phyloP scores from a whole-genome alignment of 1,139 yeast species.

The Yueomyces sp. region DNA sequence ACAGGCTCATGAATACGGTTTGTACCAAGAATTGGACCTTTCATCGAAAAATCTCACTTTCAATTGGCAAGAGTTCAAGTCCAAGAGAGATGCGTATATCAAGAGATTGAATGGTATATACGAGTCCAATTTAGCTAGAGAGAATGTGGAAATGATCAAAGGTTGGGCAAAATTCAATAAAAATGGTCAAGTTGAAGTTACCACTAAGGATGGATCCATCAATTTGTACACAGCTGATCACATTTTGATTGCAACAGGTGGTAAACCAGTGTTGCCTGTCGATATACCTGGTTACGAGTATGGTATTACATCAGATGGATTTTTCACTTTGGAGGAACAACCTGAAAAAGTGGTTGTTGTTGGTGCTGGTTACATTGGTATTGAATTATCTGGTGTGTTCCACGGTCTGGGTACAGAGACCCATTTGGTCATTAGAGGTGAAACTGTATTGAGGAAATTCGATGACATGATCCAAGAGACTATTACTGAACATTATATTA shows the following conservation, averaged over 20 bases:
- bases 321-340: conserved; percentile 65
- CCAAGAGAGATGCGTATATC: conserved; percentile 85
- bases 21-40: conserved; percentile 42
- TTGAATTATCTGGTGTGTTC: conserved; percentile 91
- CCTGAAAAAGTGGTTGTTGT: conserved; percentile 90
- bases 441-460: conserved; percentile 75
- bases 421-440: conserved; percentile 80
- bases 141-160: conserved; percentile 74
- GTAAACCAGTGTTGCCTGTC: conserved; percentile 59
- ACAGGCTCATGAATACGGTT: conserved; percentile 75
- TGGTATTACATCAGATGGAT: conserved; percentile 87
- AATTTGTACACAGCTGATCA: conserved; percentile 67
- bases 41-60: conserved; percentile 38
- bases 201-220: conserved; percentile 41
- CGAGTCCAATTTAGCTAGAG: conserved; percentile 72
- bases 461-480: conserved; percentile 72
- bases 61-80: conserved; percentile 71
- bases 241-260: conserved; percentile 87
- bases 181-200: conserved; percentile 70
- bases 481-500: conserved; percentile 64
- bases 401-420: conserved; percentile 80
- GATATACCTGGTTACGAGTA: conserved; percentile 66
- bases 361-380: conserved; percentile 97
- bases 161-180: conserved; percentile 79
- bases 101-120: conserved; percentile 83